Conservation (phyloP, 805 yeast genomes). For the Candida tallmaniae region DNA sequence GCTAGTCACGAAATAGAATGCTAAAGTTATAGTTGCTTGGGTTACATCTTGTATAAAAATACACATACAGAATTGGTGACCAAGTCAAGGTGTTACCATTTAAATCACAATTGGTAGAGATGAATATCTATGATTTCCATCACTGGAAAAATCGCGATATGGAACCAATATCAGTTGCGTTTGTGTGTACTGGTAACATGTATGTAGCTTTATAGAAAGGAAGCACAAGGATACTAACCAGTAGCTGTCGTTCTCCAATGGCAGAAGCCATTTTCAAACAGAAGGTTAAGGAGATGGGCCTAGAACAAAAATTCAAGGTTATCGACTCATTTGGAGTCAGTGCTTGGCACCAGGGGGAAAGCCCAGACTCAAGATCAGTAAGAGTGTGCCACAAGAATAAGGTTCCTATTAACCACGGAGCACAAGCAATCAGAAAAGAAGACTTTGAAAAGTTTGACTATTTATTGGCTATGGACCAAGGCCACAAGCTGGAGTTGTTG, state of each 20-base stretch:
- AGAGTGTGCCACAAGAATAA: slow-evolving; percentile 65
- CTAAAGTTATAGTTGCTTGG: no score
- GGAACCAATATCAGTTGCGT: slow-evolving; percentile 80
- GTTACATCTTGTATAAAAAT: no score
- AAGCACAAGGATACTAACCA: slow-evolving; percentile 12
- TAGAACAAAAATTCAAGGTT: slow-evolving; percentile 37
- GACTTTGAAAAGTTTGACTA: slow-evolving; percentile 62
- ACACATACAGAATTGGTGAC: no score
- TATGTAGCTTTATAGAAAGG: slow-evolving; percentile 36
- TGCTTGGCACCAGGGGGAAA: slow-evolving; percentile 77
- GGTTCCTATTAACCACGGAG: slow-evolving; percentile 69
- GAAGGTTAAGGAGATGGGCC: slow-evolving; percentile 50
- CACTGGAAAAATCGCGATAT: no score
- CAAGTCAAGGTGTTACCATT: no score
- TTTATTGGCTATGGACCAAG: slow-evolving; percentile 66
- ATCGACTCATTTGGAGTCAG: slow-evolving; percentile 91
- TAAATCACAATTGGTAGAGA: no score
- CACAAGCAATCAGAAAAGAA: slow-evolving; percentile 57
- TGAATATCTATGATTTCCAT: no score
- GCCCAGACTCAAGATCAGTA: slow-evolving; percentile 73
- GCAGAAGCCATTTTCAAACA: slow-evolving; percentile 89
- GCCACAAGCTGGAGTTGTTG: slow-evolving; percentile 48
- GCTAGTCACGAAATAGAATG: no score
- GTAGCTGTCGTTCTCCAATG: slow-evolving; percentile 94
- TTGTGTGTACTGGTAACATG: slow-evolving; percentile 90